Base-by-base conservation (phyloP, 352 stramenopile genomes). In the Aphanomyces cochlioides region DNA sequence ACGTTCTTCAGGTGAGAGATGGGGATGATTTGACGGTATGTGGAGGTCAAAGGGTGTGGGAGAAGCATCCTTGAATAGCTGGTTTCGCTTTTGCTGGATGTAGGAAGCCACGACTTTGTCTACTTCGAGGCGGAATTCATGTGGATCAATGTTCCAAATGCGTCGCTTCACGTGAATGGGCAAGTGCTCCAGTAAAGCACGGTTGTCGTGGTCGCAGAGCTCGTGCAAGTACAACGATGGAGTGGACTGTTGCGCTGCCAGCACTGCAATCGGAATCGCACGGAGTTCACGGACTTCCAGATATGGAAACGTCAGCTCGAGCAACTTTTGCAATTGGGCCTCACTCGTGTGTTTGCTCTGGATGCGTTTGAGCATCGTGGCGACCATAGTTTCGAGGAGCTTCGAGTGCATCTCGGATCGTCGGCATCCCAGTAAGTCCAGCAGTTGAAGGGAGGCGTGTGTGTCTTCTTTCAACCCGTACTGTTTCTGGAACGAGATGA, bases 261-360 rank as follows among this genome's bases (percentile, higher is more conserved):
- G 75, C 53, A 95, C 88, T 53, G 88, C 86, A 58, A 95, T 93
- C 17, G 86, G 86, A 66, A 95, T 87, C 34, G 83, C 79, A 50
- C 86, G 83, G 39, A 95, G 80, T 77, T 95, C 88, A 43, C 85
- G 85, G 69, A 93, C 93, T 72, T 95, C 88, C 74, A 95, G 91
- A 48, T 93, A 95, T 39, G 88, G 85, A 68, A 95, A 95, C 17
- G 88, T 95, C 48, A 79, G 77, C 72, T 93, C 86, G 7, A 95
- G 73, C 50, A 92, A 73, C 21, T 79, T 77, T 38, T 87, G 80
- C 28, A 95, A 75, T 56, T 95, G 81, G 13, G 79, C 78, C 72
- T 91, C 83, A 10, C 81, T 79, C 21, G 92, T 76, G 54, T 89
- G 78, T 47, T 81, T 75, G 66, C 90, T 90, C 47, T 91, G 74